Conservation (phyloP, 139 green algal genomes). For the Chloropicon primus region DNA sequence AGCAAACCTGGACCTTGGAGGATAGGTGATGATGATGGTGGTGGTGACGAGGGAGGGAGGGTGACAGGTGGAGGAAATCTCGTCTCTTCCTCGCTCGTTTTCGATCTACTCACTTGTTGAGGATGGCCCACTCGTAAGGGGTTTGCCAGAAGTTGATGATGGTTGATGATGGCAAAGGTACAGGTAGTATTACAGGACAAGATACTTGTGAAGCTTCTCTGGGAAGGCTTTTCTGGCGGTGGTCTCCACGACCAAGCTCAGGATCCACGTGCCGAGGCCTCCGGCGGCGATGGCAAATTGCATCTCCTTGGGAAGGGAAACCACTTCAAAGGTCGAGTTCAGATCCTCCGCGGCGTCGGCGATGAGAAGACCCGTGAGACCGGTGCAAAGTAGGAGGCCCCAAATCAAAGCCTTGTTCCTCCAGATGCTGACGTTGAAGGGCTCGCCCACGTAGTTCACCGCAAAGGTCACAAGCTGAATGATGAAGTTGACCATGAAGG, state of each 20-base stretch:
- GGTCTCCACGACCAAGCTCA: background rate
- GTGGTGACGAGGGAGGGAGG: too few relatives aligned
- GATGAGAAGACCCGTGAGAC: background rate
- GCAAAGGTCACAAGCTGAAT: constrained; percentile 84
- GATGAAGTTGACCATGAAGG: constrained; percentile 77
- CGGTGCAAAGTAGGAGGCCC: constrained; percentile 14
- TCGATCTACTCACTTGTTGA: too few relatives aligned
- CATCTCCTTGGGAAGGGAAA: background rate
- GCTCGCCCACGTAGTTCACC: constrained; percentile 89
- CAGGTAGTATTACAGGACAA: background rate
- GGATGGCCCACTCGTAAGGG: background rate
- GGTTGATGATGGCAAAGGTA: background rate
- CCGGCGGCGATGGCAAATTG: background rate
- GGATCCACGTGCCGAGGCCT: background rate
- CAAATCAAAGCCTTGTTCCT: constrained; percentile 55
- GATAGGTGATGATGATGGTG: too few relatives aligned
- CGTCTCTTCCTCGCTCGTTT: too few relatives aligned
- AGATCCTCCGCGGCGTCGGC: background rate
- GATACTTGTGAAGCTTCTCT: background rate
- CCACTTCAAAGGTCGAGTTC: background rate
- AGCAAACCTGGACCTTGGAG: too few relatives aligned
- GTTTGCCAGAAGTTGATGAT: background rate
- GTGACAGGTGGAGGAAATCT: too few relatives aligned
- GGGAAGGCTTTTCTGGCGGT: background rate
- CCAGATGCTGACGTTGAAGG: constrained; percentile 72